A percentile compares a stretch with the other conserved stretches of the same genome.
Conservation (phyloP, 176 grass and related monocot species). For the Cymbopogon citratus region DNA sequence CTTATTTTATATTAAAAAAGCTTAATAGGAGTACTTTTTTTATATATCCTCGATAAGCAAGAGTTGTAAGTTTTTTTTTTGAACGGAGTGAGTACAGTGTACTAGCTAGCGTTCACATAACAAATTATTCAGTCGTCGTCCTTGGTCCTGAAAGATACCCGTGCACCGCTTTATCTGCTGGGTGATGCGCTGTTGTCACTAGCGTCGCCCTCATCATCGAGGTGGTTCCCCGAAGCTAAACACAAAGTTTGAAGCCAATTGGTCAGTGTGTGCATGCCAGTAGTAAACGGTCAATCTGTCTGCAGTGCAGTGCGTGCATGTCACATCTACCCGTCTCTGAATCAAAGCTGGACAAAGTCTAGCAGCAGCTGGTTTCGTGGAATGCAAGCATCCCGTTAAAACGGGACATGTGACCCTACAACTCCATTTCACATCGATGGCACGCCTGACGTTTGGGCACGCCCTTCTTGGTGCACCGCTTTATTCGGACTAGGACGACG, state of each 20-base stretch:
- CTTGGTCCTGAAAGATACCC: not conserved
- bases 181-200: slow-evolving; percentile 26
- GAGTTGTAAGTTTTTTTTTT: too few relatives aligned
- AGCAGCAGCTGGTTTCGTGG: slow-evolving; percentile 18
- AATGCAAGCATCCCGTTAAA: slow-evolving; percentile 33
- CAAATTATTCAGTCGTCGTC: slow-evolving; percentile 8
- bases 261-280: too few relatives aligned
- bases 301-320: not conserved
- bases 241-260: too few relatives aligned
- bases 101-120: not conserved
- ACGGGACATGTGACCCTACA: slow-evolving; percentile 15
- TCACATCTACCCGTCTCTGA: slow-evolving; percentile 20
- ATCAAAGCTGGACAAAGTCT: slow-evolving; percentile 12
- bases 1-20: too few relatives aligned
- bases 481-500: slow-evolving; percentile 2
- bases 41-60: too few relatives aligned
- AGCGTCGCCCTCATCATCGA: slow-evolving; percentile 21
- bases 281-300: not conserved
- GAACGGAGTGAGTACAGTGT: too few relatives aligned
- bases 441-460: slow-evolving; percentile 18
- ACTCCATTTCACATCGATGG: slow-evolving; percentile 36
- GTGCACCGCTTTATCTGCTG: slow-evolving; percentile 12
- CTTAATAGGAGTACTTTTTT: too few relatives aligned
- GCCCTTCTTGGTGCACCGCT: not conserved
- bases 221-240: slow-evolving; percentile 16